Conservation (phyloP, 2,329 filamentous ascomycete genomes). For the Penicillium sp. region DNA sequence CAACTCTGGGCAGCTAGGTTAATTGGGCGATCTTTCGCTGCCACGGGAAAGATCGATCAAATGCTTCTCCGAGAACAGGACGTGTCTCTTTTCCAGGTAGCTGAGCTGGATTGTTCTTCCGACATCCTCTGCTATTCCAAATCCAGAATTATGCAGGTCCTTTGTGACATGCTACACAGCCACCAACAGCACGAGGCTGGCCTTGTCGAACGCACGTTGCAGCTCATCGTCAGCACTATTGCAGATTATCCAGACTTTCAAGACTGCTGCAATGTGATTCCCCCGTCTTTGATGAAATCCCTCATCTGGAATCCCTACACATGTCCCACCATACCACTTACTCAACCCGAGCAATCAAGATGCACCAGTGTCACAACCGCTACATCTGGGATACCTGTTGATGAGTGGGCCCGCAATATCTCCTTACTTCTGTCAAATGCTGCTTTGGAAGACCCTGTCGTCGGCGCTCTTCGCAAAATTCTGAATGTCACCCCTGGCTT, state of each 20-base stretch:
- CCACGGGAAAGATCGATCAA: constrained; percentile 64
- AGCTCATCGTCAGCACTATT: constrained; percentile 43
- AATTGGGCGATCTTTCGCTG: constrained; percentile 79
- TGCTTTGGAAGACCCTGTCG: constrained; percentile 64
- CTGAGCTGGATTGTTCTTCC: constrained; percentile 4
- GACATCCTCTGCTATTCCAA: constrained; percentile 52
- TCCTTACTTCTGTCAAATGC: constrained; percentile 58
- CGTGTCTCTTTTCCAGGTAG: constrained; percentile 23
- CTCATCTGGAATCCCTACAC: constrained; percentile 46
- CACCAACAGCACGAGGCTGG: constrained; percentile 52
- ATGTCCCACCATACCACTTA: constrained; percentile 36
- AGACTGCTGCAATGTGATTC: constrained; percentile 39
- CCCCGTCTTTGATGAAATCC: constrained; percentile 39
- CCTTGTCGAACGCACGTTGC: constrained; percentile 47
- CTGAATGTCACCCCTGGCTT: constrained; percentile 67
- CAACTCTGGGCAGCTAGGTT: constrained; percentile 82
- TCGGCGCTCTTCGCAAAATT: constrained; percentile 68
- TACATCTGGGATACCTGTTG: constrained; percentile 21
- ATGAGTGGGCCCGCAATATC: constrained; percentile 38
- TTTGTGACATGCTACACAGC: constrained; percentile 63
- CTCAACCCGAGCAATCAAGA: constrained; percentile 19
- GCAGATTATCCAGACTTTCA: constrained; percentile 30
- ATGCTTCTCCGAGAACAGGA: constrained; percentile 48
- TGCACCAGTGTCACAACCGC: constrained; percentile 17
- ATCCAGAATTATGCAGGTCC: constrained; percentile 60